Conservation (phyloP, 768 basidiomycete species). For the Ramaria rubella region DNA sequence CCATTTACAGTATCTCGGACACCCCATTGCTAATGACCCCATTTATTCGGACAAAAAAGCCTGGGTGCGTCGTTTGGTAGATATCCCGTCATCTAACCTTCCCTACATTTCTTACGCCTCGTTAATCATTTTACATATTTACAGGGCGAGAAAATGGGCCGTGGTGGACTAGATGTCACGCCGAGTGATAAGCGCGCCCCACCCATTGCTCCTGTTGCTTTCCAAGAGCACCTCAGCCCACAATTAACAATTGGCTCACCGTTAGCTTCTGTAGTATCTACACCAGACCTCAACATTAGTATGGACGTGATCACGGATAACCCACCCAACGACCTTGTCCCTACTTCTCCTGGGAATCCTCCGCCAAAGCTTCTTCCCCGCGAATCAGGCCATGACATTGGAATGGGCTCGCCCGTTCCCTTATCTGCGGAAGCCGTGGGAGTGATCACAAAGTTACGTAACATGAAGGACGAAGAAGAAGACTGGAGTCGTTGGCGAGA, state of each 20-base stretch:
- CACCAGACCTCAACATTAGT: neutral
- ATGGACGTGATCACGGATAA: neutral
- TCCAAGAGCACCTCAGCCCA: conserved; percentile 45
- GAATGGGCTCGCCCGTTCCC: conserved; percentile 79
- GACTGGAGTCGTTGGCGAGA: conserved; percentile 89
- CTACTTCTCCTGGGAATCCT: conserved; percentile 10
- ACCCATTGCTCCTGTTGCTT: conserved; percentile 43
- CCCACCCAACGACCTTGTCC: neutral
- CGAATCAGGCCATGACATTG: conserved; percentile 82
- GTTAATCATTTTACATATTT: neutral
- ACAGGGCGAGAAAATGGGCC: conserved; percentile 67
- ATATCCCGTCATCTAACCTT: neutral
- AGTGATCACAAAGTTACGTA: conserved; percentile 72
- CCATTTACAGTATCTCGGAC: conserved; percentile 89
- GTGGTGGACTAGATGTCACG: conserved; percentile 71
- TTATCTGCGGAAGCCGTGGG: conserved; percentile 70
- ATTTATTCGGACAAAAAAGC: conserved; percentile 78
- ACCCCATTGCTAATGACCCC: conserved; percentile 93
- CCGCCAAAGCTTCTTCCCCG: conserved; percentile 55
- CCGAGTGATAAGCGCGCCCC: conserved; percentile 62
- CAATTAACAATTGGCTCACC: neutral
- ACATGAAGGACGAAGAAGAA: conserved; percentile 86
- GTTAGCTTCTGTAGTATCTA: neutral
- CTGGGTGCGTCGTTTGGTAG: conserved; percentile 44
- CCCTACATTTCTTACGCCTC: neutral